These are phyloP conservation scores for Mycena haematopus DNA, from an alignment of 768 basidiomycete genomes.

Conservation along the genomic window DNA sequence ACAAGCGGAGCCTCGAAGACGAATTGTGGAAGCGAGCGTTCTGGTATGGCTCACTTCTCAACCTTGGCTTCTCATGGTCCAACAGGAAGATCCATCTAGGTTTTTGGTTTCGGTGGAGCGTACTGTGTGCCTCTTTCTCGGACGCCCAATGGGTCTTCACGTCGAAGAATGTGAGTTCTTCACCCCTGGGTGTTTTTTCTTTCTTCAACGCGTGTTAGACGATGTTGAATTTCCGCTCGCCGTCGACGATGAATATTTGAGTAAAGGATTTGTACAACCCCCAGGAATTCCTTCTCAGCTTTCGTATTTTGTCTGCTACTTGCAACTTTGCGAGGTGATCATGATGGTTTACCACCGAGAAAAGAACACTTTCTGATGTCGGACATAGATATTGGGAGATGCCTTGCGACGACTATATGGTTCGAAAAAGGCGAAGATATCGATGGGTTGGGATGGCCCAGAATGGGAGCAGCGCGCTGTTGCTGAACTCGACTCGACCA, in stretches of 20 bases:
- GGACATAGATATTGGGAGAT: constrained; percentile 55
- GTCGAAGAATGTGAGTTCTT: neutral
- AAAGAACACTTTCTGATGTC: too few relatives aligned
- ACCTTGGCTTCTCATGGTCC: neutral
- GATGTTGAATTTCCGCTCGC: neutral
- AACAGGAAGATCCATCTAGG: neutral
- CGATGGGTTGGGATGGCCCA: constrained; percentile 50
- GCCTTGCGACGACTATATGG: constrained; percentile 63
- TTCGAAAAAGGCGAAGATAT: constrained; percentile 46
- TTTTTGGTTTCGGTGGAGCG: neutral
- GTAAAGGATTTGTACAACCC: neutral
- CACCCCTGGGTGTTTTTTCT: neutral
- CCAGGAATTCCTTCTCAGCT: neutral
- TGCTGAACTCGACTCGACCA: constrained; percentile 64
- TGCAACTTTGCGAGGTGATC: neutral
- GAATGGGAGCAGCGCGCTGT: constrained; percentile 64
- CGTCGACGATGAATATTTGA: neutral
- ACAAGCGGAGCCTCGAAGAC: constrained; percentile 47
- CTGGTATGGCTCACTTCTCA: constrained; percentile 43
- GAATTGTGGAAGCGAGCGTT: constrained; percentile 68
- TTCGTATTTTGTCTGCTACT: neutral
- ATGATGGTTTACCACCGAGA: too few relatives aligned
- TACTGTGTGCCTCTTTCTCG: neutral
- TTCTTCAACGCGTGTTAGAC: neutral
- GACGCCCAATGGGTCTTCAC: neutral